Evolutionary conservation across 225 moss, liverwort and hornwort genomes (phyloP), one percentile per base, ranked within the genome.

Genomic region (Bryoerythrophyllum caledonicum): DNA sequence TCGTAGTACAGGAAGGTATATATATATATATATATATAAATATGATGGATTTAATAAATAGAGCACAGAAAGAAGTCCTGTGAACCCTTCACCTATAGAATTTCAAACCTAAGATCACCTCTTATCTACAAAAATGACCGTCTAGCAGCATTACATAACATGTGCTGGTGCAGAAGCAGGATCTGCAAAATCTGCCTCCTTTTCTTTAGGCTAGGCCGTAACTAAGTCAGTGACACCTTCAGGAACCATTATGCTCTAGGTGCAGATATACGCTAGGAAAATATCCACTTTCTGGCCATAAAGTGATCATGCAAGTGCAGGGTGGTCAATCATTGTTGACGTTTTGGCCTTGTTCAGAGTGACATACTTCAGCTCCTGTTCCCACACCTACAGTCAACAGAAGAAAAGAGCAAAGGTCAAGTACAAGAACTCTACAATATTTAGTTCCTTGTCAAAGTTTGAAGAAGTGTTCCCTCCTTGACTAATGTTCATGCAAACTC

Each of bases 331-430:
- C 88, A 88, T 86, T 41, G 85, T 76, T 2, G 90, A 64, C 49
- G 90, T 71, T 11, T 28, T 72, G 25, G 86, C 90, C 9, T 78
- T 70, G 15, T 83, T 86, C 79, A 94, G 79, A 74, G 85, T 63
- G 34, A 94, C 85, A 79, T 94, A 94, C 51, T 84, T 81, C 65
- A 94, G 80, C 77, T 94, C 93, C 76, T 91, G 88, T 76, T 74
- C 82, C 93, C 93, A 94, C 63, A 94, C 92, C 92, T 92, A 84
- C 57, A 79, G 40, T 44, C 61, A 61, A 68, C 73, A n/a, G 26
- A 38, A 32, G 48, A 49, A 44, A 17, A 60, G 38, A 44, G 51
- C 37, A 16, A 28, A 78, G 44, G 24, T 10, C 30, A 13, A n/a
- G 43, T 19, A 65, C 49, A 21, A 78, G 65, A 15, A 65, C 21